Evolutionary conservation across 306 rosid species (phyloP).

Genomic region (Pyrus bretschneideri): DNA sequence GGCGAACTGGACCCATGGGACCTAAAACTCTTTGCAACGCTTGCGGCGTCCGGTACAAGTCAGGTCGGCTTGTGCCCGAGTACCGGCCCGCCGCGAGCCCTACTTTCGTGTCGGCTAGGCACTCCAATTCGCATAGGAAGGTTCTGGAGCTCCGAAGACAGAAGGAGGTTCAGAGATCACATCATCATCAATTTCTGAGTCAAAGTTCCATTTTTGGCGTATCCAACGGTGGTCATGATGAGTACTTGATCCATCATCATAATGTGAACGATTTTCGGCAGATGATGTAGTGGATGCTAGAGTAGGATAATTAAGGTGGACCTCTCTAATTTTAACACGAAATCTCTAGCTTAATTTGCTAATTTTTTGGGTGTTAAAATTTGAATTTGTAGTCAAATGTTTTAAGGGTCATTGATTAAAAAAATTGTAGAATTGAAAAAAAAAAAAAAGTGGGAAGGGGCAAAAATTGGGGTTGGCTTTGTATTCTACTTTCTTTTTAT

Average conservation of each 20-base stretch:
- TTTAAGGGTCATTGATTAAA: conserved; percentile 6
- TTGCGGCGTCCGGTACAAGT: conserved; percentile 38
- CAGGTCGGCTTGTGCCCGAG: conserved; percentile 45
- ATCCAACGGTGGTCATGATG: conserved; percentile 79
- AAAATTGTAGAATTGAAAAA: conserved; percentile 20
- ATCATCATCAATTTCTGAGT: conserved; percentile 41
- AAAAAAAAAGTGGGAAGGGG: neutral
- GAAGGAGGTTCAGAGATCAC: conserved; percentile 24
- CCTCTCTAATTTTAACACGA: conserved; percentile 17
- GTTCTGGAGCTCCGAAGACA: conserved; percentile 46
- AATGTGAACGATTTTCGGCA: conserved; percentile 41
- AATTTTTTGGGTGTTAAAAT: conserved; percentile 23
- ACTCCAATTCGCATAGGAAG: conserved; percentile 47
- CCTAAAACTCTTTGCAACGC: conserved; percentile 47
- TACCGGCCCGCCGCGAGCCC: conserved; percentile 49
- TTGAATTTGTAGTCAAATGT: conserved; percentile 34
- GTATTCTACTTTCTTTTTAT: conserved; percentile 20
- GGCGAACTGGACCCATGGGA: conserved; percentile 50
- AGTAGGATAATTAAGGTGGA: conserved; percentile 34
- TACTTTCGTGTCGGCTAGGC: conserved; percentile 33
- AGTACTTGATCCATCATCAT: conserved; percentile 52
- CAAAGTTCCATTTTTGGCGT: conserved; percentile 66
- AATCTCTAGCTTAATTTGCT: neutral
- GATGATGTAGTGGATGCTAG: conserved; percentile 45
- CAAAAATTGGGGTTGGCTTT: conserved; percentile 23